Conservation (phyloP, 257 asterid species). For the Nyctanthes arbortristis region DNA sequence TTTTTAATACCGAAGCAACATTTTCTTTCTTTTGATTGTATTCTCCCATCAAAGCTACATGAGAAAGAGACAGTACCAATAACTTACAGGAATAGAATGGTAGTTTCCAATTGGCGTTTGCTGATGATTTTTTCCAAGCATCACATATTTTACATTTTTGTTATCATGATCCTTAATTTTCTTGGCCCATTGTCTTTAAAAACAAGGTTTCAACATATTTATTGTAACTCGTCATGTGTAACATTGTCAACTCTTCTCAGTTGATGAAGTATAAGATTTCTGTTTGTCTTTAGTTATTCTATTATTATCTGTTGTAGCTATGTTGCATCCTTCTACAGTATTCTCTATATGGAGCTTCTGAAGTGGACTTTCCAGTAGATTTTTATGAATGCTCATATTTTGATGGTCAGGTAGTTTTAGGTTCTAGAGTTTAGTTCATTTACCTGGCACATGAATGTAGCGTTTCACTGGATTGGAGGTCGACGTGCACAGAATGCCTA, state of each 20-base stretch:
- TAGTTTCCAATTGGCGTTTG: slow-evolving; percentile 40
- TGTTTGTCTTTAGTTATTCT: not conserved
- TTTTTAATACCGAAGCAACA: slow-evolving; percentile 34
- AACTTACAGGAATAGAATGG: slow-evolving; percentile 42
- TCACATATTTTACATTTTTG: slow-evolving; percentile 38
- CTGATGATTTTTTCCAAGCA: slow-evolving; percentile 38
- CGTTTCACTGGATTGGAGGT: not conserved
- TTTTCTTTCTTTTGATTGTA: slow-evolving; percentile 43
- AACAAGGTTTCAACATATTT: slow-evolving; percentile 43
- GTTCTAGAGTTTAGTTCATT: not conserved
- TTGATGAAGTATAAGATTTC: slow-evolving; percentile 29
- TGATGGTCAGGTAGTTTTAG: not conserved
- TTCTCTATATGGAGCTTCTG: not conserved
- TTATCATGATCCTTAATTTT: slow-evolving; percentile 40
- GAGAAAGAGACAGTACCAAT: slow-evolving; percentile 52
- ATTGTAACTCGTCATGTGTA: slow-evolving; percentile 38
- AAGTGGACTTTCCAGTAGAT: not conserved
- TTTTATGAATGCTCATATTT: no score
- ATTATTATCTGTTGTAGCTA: no score
- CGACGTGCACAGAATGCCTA: not conserved
- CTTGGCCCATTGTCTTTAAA: slow-evolving; percentile 35
- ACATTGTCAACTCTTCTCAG: slow-evolving; percentile 39
- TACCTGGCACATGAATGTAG: not conserved
- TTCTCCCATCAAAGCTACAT: slow-evolving; percentile 45
- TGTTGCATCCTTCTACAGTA: not conserved